Conservation (phyloP, 2,329 filamentous ascomycete genomes). For the Pezicula neosporulosa region DNA sequence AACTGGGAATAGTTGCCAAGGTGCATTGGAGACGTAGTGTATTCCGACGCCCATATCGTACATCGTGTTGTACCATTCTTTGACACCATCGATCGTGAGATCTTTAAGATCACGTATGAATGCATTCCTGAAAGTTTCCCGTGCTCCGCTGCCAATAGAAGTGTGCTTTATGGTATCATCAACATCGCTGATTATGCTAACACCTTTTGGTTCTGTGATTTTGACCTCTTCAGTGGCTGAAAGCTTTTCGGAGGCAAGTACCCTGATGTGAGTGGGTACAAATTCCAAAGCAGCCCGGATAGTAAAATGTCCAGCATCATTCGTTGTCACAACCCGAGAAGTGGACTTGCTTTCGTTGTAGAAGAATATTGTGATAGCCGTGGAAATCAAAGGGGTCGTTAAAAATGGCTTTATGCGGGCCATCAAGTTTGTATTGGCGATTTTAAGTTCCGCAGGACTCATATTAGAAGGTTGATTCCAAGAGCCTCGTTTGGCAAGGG, state of each 20-base stretch:
- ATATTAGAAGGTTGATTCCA: slow-evolving; percentile 51
- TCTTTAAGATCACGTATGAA: slow-evolving; percentile 85
- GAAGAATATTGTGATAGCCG: slow-evolving; percentile 89
- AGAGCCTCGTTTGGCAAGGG: slow-evolving; percentile 40
- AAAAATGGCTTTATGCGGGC: slow-evolving; percentile 85
- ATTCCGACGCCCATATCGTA: slow-evolving; percentile 78
- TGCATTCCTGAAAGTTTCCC: slow-evolving; percentile 94
- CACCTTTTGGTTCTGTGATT: slow-evolving; percentile 72
- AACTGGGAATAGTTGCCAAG: slow-evolving; percentile 94
- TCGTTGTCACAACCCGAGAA: slow-evolving; percentile 79
- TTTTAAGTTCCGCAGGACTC: slow-evolving; percentile 69
- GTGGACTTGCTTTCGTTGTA: slow-evolving; percentile 83
- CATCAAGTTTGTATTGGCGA: slow-evolving; percentile 86
- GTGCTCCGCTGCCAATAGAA: slow-evolving; percentile 79
- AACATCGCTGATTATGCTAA: slow-evolving; percentile 95
- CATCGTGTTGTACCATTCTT: slow-evolving; percentile 82
- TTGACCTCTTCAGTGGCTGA: slow-evolving; percentile 77
- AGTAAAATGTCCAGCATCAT: slow-evolving; percentile 85
- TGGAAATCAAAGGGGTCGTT: slow-evolving; percentile 73
- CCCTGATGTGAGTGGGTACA: slow-evolving; percentile 81
- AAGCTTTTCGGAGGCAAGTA: slow-evolving; percentile 81
- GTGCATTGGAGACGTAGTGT: slow-evolving; percentile 98
- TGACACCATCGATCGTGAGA: slow-evolving; percentile 80
- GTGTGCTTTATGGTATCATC: slow-evolving; percentile 98
- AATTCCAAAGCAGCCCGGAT: slow-evolving; percentile 82